phyloP scores from a whole-genome alignment of 306 rosid species.

The Crataegus laevigata region DNA sequence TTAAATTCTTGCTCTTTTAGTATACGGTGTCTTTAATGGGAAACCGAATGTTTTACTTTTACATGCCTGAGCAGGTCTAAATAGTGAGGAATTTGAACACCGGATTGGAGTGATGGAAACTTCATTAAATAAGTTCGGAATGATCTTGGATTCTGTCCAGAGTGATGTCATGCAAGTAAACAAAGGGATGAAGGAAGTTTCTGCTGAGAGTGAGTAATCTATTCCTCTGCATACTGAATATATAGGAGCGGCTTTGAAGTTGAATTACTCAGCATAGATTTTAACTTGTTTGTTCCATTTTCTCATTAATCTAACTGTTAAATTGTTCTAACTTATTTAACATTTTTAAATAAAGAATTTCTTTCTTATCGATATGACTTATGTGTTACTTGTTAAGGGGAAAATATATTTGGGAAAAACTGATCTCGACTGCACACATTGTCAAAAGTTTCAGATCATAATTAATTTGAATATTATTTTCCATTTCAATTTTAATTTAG shows the following conservation, averaged over 20 bases:
- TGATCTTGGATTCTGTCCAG: conserved; percentile 91
- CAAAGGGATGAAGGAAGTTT: conserved; percentile 77
- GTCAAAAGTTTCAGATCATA: not conserved
- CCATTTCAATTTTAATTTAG: conserved; percentile 38
- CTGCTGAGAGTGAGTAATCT: conserved; percentile 62
- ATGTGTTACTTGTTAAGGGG: not conserved
- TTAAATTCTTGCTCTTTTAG: conserved; percentile 12
- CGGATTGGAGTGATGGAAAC: conserved; percentile 83
- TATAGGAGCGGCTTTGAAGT: conserved; percentile 3
- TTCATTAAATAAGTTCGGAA: conserved; percentile 68
- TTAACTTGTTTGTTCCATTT: too few relatives aligned
- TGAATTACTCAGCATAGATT: not conserved
- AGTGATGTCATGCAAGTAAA: conserved; percentile 73
- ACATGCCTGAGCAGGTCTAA: conserved; percentile 52
- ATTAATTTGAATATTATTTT: not conserved
- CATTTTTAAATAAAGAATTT: not conserved
- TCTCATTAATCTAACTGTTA: not conserved
- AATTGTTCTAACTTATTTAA: not conserved
- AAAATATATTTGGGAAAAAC: not conserved
- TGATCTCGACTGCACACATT: not conserved
- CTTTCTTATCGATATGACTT: not conserved
- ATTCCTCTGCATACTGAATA: conserved; percentile 15
- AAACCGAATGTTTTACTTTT: conserved; percentile 12
- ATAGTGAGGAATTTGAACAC: conserved; percentile 74
- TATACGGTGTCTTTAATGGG: not conserved